These are phyloP conservation scores for Dendrothele bispora DNA, from an alignment of 768 basidiomycete species.

Conservation along the genomic window DNA sequence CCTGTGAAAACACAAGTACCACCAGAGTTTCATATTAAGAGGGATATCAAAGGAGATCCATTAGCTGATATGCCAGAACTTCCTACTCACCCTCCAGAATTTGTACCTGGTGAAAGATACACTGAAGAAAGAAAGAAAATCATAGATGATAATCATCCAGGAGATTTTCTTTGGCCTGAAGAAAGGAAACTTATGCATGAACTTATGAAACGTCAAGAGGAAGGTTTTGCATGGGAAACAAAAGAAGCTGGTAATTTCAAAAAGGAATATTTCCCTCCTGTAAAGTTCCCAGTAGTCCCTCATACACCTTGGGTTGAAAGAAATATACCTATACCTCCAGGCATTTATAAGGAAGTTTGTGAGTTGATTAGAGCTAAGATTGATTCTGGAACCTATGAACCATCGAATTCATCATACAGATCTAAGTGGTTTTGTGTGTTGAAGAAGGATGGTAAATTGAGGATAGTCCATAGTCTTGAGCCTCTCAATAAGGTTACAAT, in stretches of 20 bases:
- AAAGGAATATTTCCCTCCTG: slow-evolving; percentile 31
- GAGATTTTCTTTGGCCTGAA: slow-evolving; percentile 29
- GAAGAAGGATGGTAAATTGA: slow-evolving; percentile 38
- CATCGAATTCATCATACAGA: slow-evolving; percentile 29
- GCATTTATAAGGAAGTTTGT: slow-evolving; percentile 21
- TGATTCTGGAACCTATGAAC: slow-evolving; percentile 32
- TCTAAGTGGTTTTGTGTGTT: slow-evolving; percentile 35
- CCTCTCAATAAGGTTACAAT: slow-evolving; percentile 37
- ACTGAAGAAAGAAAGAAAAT: slow-evolving; percentile 18
- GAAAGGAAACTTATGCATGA: slow-evolving; percentile 32
- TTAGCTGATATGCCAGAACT: slow-evolving; percentile 14
- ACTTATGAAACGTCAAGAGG: slow-evolving; percentile 29
- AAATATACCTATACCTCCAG: slow-evolving; percentile 29
- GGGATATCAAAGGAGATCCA: slow-evolving; percentile 19
- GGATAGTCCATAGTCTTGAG: slow-evolving; percentile 36
- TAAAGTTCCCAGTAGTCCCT: slow-evolving; percentile 28
- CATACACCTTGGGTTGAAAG: slow-evolving; percentile 33
- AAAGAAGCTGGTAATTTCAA: slow-evolving; percentile 31
- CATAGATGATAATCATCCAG: slow-evolving; percentile 11
- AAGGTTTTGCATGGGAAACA: slow-evolving; percentile 39
- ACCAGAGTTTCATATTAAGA: slow-evolving; percentile 16
- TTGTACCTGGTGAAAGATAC: slow-evolving; percentile 16
- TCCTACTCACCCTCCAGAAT: slow-evolving; percentile 10
- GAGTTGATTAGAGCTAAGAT: slow-evolving; percentile 23
- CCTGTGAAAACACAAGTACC: slow-evolving; percentile 14